These are phyloP conservation scores for Chondrostereum purpureum DNA, from an alignment of 1,284 basidiomycete genomes.

Conservation along the genomic window DNA sequence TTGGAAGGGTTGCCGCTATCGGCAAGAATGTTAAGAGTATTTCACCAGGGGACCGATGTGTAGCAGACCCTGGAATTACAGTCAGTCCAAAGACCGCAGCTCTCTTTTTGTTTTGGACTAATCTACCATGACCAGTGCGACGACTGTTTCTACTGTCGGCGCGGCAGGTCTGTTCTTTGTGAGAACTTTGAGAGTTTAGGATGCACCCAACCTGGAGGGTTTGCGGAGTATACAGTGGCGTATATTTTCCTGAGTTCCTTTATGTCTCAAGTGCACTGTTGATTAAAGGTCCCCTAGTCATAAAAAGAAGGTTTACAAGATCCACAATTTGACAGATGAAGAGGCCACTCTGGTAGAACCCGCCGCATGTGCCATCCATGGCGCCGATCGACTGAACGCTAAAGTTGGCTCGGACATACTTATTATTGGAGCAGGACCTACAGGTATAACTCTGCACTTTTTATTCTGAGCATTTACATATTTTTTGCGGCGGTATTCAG, in stretches of 20 bases:
- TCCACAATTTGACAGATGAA: conserved; percentile 1
- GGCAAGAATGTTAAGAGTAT: background rate
- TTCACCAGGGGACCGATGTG: background rate
- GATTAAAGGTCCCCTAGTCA: background rate
- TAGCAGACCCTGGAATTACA: background rate
- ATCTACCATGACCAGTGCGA: background rate
- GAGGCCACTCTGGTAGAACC: conserved; percentile 1
- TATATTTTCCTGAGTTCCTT: background rate
- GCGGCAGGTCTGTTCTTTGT: background rate
- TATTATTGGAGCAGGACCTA: background rate
- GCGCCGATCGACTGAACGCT: background rate
- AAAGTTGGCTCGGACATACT: background rate
- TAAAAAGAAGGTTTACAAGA: background rate
- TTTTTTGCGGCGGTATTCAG: background rate
- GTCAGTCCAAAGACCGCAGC: background rate
- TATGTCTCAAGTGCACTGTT: background rate
- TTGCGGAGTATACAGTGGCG: background rate
- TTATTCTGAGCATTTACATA: background rate
- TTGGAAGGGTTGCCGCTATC: background rate
- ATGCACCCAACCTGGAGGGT: background rate
- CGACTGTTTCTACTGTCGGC: conserved; percentile 1
- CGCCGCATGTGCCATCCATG: background rate
- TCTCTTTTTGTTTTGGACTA: background rate
- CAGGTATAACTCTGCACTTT: background rate
- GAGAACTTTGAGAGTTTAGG: background rate